phyloP scores from a whole-genome alignment of 345 rosid genomes.

The Clarkia xantiana region DNA sequence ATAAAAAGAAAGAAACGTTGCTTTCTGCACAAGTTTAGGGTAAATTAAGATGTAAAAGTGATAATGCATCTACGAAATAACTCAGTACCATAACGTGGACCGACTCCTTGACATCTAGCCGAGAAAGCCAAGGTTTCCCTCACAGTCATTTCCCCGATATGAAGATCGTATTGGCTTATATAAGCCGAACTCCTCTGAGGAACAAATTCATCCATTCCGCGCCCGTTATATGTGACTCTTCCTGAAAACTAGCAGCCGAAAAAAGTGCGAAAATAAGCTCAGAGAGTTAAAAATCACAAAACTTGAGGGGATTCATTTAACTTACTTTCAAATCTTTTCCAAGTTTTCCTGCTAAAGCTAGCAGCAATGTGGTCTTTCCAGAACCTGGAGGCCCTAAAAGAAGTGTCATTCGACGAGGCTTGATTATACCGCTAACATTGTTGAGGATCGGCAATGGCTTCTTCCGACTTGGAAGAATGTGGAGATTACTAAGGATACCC shows the following conservation, averaged over 20 bases:
- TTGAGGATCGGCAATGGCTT: constrained; percentile 27
- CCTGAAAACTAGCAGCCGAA: constrained; percentile 30
- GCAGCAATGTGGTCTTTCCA: constrained; percentile 43
- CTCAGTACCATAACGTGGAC: constrained; percentile 32
- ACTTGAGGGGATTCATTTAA: constrained; percentile 1
- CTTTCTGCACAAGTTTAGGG: not conserved
- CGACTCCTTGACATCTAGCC: constrained; percentile 55
- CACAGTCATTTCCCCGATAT: constrained; percentile 52
- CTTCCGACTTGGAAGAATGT: constrained; percentile 38
- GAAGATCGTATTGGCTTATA: constrained; percentile 49
- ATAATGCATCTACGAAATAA: not conserved
- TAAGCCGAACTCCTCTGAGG: constrained; percentile 51
- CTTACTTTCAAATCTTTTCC: constrained; percentile 34
- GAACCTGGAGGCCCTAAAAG: constrained; percentile 53
- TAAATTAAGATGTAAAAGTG: constrained; percentile 2
- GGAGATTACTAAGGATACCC: constrained; percentile 33
- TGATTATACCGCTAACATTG: constrained; percentile 42
- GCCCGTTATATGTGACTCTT: constrained; percentile 49
- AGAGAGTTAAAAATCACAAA: too few relatives aligned
- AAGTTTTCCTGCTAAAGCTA: constrained; percentile 48
- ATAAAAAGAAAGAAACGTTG: not conserved
- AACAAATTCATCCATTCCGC: constrained; percentile 49
- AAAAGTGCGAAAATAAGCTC: not conserved
- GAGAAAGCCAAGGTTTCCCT: constrained; percentile 56
- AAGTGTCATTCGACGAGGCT: constrained; percentile 39